These are phyloP conservation scores for Ustilago crameri DNA, from an alignment of 1,284 basidiomycete genomes.

Conservation along the genomic window DNA sequence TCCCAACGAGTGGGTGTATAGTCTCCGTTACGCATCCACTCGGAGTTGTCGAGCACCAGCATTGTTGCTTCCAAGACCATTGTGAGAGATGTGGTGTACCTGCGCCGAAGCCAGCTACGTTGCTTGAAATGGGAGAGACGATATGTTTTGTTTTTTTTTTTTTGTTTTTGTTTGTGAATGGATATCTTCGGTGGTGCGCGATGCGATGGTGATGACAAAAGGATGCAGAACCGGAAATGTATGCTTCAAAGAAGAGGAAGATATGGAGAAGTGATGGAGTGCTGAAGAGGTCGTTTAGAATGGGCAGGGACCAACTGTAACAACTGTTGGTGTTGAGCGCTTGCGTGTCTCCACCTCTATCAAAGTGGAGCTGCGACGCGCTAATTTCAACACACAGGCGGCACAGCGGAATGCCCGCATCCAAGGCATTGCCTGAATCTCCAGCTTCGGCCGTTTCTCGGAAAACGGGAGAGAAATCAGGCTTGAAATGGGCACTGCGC, in stretches of 20 bases:
- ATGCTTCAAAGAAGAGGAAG: background rate
- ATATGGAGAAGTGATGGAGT: background rate
- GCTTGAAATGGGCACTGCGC: conserved; percentile 7
- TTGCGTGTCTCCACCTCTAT: conserved; percentile 29
- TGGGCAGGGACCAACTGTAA: background rate
- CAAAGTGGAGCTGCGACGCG: conserved; percentile 31
- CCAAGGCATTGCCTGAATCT: background rate
- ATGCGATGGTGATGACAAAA: too few relatives aligned
- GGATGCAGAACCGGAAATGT: too few relatives aligned
- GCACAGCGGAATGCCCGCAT: conserved; percentile 11
- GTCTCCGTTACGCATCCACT: conserved; percentile 80
- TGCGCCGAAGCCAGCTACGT: conserved; percentile 1
- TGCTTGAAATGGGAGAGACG: background rate
- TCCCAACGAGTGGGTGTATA: conserved; percentile 84
- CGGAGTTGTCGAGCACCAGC: conserved; percentile 69
- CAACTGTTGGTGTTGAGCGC: conserved; percentile 18
- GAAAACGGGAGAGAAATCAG: conserved; percentile 12
- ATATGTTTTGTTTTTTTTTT: too few relatives aligned
- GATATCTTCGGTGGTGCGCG: too few relatives aligned
- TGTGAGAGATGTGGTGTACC: conserved; percentile 1
- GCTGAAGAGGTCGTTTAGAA: background rate
- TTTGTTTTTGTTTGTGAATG: too few relatives aligned
- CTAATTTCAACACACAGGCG: conserved; percentile 8
- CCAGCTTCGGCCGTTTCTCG: conserved; percentile 8
- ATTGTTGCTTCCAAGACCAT: conserved; percentile 68